Percentiles rank a stretch among this genome's conserved stretches.
phyloP scores from a whole-genome alignment of 192 early-diverging fungal species.

The Coemansia sp. region DNA sequence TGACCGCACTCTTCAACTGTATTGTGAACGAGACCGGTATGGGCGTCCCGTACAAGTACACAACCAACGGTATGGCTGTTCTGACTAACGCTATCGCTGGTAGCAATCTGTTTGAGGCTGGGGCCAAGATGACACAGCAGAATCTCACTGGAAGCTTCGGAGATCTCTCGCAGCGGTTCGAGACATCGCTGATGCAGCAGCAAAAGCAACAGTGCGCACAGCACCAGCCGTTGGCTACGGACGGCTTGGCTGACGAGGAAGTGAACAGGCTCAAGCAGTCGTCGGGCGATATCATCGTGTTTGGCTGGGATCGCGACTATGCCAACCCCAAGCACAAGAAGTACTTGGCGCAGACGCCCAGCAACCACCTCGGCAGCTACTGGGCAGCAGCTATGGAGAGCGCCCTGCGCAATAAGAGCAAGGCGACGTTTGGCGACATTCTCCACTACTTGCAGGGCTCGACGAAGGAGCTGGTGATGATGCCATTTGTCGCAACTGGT shows the following conservation, averaged over 20 bases:
- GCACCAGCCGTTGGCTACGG: slow-evolving; percentile 3
- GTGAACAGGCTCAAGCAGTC: slow-evolving; percentile 33
- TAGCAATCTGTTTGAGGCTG: slow-evolving; percentile 47
- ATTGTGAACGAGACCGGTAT: slow-evolving; percentile 70
- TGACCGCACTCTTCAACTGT: slow-evolving; percentile 77
- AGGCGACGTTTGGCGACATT: slow-evolving; percentile 57
- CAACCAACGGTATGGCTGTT: slow-evolving; percentile 40
- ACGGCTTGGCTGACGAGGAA: slow-evolving; percentile 15
- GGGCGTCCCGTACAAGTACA: slow-evolving; percentile 65
- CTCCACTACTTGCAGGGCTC: slow-evolving; percentile 46
- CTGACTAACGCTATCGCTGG: slow-evolving; percentile 48
- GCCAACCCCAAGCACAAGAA: slow-evolving; percentile 74
- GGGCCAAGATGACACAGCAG: slow-evolving; percentile 13
- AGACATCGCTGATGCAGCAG: slow-evolving; percentile 38
- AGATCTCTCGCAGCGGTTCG: slow-evolving; percentile 47
- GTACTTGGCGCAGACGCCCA: slow-evolving; percentile 66
- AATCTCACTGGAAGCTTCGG: slow-evolving; percentile 31
- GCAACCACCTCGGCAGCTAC: slow-evolving; percentile 65
- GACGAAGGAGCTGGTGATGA: slow-evolving; percentile 41
- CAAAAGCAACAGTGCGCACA: slow-evolving; percentile 15
- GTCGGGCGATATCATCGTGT: slow-evolving; percentile 59
- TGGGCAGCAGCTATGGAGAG: slow-evolving; percentile 69
- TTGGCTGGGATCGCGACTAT: slow-evolving; percentile 69
- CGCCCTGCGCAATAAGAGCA: slow-evolving; percentile 37
- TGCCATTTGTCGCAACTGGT: slow-evolving; percentile 56